Base-by-base conservation (phyloP, 495 filamentous ascomycete genomes). In the Penicillium chermesinum region DNA sequence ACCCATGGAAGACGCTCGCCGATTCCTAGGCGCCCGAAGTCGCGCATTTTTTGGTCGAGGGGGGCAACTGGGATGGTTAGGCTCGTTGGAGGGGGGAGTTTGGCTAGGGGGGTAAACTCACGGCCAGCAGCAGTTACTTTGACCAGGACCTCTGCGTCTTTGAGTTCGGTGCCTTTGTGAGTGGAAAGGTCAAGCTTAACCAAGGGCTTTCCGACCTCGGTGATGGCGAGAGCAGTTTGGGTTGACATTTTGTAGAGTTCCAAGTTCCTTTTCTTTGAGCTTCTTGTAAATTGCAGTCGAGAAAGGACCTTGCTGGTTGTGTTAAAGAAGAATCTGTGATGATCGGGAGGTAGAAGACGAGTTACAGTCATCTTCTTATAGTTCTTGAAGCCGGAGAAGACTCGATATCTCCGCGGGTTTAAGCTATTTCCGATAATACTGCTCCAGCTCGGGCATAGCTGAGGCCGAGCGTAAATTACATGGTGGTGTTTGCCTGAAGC, bases 161-260 rank as follows among this genome's bases (percentile, higher is more conserved):
- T 25, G 9, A 30, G 20, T 16, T 25, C 40, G 15, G n/a, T 8
- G 38, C n/a, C 19, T 13, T 41, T 8, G 13, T 18, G 40, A 4
- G 13, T 27, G 20, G 40, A n/a, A 14, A 25, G 40, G 7, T 3
- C 13, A 14, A 25, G 13, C 40, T 42, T 42, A 21, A 2, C n/a
- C 13, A 42, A 17, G n/a, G 40, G 40, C 40, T 42, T 30, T 8
- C 40, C 40, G 12, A 42, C 13, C n/a, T 42, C 21, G 8, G 40
- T 42, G 10, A 42, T 7, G 17, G 20, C 16, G 17, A 42, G 40
- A 42, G 40, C 18, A 3, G 21, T 10, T 42, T 42, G 40, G 15
- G 40, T 42, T 7, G 38, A 41, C 38, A 41, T 41, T 18, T 13
- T 41, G 38, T 18, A 4, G 14, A 38, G n/a, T 38, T 40, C 5